Conservation (phyloP, 352 stramenopile species). For the Pythium aristosporum region DNA sequence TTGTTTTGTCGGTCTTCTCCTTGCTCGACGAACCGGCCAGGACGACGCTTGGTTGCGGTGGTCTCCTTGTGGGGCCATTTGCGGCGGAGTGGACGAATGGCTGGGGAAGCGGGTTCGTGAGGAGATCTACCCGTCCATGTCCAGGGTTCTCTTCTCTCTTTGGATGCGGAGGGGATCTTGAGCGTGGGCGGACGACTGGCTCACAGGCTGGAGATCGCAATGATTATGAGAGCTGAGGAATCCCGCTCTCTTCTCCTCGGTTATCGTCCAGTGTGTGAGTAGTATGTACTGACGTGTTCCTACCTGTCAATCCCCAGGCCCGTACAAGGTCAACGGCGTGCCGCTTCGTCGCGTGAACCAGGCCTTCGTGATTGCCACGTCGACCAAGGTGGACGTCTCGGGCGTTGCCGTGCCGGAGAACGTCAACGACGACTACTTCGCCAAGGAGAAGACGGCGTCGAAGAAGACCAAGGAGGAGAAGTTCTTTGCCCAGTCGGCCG, state of each 20-base stretch:
- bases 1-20: conserved; percentile 10
- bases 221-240: conserved; percentile 70
- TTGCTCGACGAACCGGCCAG: conserved; percentile 3
- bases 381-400: conserved; percentile 95
- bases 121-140: background rate
- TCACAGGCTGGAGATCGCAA: conserved; percentile 30
- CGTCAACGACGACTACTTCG: conserved; percentile 98
- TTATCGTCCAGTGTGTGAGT: background rate
- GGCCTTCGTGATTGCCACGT: conserved; percentile 98
- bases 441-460: conserved; percentile 83
- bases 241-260: background rate
- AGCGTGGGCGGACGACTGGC: background rate
- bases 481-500: conserved; percentile 95
- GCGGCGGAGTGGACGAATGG: conserved; percentile 1
- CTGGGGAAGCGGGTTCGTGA: conserved; percentile 5
- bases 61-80: conserved; percentile 2
- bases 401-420: conserved; percentile 88
- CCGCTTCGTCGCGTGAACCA: conserved; percentile 97
- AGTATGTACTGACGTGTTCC: background rate
- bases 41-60: conserved; percentile 5
- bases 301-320: conserved; percentile 33
- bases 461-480: conserved; percentile 96
- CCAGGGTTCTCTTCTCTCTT: background rate
- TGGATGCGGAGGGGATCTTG: background rate
- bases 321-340: conserved; percentile 98